Percentiles rank a stretch among this genome's conserved stretches.
These are phyloP conservation scores for Imleria badia DNA, from an alignment of 768 basidiomycete species.

Conservation along the genomic window DNA sequence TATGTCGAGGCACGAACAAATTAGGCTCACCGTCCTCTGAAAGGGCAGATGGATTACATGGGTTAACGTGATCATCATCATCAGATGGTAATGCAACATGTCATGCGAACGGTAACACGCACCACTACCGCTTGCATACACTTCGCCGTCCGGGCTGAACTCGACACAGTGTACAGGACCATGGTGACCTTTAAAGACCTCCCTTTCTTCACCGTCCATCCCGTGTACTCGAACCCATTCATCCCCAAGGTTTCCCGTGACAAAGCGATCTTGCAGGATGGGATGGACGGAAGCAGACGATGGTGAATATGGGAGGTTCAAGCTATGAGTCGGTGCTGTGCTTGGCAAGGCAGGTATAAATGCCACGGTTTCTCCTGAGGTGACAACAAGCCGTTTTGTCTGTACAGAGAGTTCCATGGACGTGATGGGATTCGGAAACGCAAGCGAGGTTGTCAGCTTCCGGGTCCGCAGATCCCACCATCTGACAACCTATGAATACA, in stretches of 20 bases:
- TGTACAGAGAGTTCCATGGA: slow-evolving; percentile 90
- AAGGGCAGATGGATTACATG: slow-evolving; percentile 7
- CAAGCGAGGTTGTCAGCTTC: slow-evolving; percentile 64
- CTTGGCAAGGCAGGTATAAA: slow-evolving; percentile 80
- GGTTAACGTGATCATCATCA: slow-evolving; percentile 1
- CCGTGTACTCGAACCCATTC: slow-evolving; percentile 97
- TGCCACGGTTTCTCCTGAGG: slow-evolving; percentile 88
- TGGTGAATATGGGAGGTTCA: slow-evolving; percentile 80
- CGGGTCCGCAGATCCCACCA: slow-evolving; percentile 96
- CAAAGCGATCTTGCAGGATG: slow-evolving; percentile 81
- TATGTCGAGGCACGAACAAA: neutral
- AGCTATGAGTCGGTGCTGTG: slow-evolving; percentile 64
- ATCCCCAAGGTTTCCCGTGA: slow-evolving; percentile 85
- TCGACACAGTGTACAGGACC: slow-evolving; percentile 95
- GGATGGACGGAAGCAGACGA: slow-evolving; percentile 97
- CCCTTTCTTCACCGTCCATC: slow-evolving; percentile 85
- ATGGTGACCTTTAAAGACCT: slow-evolving; percentile 94
- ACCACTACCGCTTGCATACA: slow-evolving; percentile 97
- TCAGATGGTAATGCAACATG: slow-evolving; percentile 7
- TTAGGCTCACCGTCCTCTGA: slow-evolving; percentile 69
- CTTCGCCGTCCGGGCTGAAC: slow-evolving; percentile 94
- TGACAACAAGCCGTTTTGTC: slow-evolving; percentile 83
- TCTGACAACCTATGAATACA: slow-evolving; percentile 42
- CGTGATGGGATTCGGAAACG: slow-evolving; percentile 78
- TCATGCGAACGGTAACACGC: slow-evolving; percentile 36